phyloP scores from a whole-genome alignment of 2,329 filamentous ascomycete species.

The Alternaria triticimaculans region DNA sequence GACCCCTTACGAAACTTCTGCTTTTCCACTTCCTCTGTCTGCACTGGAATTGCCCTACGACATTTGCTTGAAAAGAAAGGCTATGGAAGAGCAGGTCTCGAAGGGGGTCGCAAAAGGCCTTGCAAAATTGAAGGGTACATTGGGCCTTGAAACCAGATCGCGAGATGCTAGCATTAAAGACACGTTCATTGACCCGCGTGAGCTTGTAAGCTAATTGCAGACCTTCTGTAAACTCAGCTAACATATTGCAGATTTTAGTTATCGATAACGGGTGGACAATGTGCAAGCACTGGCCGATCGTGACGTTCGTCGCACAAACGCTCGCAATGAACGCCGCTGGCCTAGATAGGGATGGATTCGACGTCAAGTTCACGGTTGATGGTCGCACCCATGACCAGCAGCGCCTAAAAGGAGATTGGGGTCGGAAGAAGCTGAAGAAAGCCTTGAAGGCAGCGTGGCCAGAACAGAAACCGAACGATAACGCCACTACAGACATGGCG shows the following conservation, averaged over 20 bases:
- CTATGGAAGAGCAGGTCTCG: too few relatives aligned
- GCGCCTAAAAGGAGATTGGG: neutral
- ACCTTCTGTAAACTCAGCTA: neutral
- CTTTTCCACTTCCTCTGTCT: too few relatives aligned
- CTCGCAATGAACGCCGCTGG: constrained; percentile 20
- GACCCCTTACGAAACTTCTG: too few relatives aligned
- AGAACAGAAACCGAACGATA: neutral
- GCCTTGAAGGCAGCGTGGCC: neutral
- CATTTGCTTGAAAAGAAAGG: too few relatives aligned
- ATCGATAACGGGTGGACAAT: constrained; percentile 4
- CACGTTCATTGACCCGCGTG: neutral
- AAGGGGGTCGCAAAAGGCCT: too few relatives aligned
- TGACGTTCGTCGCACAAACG: constrained; percentile 22
- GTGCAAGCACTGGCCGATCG: constrained; percentile 17
- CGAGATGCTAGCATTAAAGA: neutral
- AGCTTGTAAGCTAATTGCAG: neutral
- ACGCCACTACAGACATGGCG: neutral
- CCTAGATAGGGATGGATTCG: constrained; percentile 22
- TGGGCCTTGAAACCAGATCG: too few relatives aligned
- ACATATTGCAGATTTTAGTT: neutral
- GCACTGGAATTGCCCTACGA: too few relatives aligned
- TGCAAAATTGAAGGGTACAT: too few relatives aligned
- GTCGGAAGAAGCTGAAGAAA: neutral
- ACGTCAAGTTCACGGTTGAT: constrained; percentile 21
- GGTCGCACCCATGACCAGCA: neutral